Evolutionary conservation across 768 basidiomycete genomes (phyloP).

Genomic region (Mycena leptocephala): DNA sequence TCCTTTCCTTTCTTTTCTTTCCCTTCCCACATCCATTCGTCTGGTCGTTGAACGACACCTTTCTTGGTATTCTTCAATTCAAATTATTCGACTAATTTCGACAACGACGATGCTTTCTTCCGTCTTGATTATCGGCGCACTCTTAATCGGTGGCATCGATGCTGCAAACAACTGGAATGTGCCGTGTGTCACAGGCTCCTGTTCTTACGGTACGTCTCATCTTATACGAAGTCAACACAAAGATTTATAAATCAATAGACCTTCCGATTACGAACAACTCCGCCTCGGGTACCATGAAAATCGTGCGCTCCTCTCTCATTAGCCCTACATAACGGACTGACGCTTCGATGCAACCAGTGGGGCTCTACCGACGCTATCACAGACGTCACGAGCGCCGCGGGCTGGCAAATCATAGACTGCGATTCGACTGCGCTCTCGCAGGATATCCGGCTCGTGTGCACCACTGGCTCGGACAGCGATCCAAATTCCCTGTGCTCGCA

Average conservation of each 20-base stretch:
- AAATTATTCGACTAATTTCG: too few species aligned
- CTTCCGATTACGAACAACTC: neutral
- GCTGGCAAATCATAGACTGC: constrained; percentile 57
- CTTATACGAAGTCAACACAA: neutral
- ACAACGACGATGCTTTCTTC: neutral
- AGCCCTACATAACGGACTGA: neutral
- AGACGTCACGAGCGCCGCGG: constrained; percentile 57
- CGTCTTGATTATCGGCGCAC: neutral
- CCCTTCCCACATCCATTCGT: too few species aligned
- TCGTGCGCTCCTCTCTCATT: neutral
- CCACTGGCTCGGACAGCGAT: constrained; percentile 24
- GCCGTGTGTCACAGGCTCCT: constrained; percentile 13
- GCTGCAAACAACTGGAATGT: constrained; percentile 24
- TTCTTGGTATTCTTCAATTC: too few species aligned
- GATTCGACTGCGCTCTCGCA: constrained; percentile 45
- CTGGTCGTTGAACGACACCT: too few species aligned
- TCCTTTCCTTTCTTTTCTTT: too few species aligned
- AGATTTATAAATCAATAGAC: neutral
- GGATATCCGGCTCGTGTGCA: constrained; percentile 54
- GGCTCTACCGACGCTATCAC: constrained; percentile 44
- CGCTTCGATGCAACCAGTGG: constrained; percentile 29
- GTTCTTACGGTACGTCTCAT: constrained; percentile 18
- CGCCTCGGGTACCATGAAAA: constrained; percentile 15
- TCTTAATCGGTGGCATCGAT: neutral
- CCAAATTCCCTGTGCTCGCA: constrained; percentile 44